Evolutionary conservation across 495 filamentous ascomycete genomes (phyloP).

Genomic region (Penicillium chermesinum): DNA sequence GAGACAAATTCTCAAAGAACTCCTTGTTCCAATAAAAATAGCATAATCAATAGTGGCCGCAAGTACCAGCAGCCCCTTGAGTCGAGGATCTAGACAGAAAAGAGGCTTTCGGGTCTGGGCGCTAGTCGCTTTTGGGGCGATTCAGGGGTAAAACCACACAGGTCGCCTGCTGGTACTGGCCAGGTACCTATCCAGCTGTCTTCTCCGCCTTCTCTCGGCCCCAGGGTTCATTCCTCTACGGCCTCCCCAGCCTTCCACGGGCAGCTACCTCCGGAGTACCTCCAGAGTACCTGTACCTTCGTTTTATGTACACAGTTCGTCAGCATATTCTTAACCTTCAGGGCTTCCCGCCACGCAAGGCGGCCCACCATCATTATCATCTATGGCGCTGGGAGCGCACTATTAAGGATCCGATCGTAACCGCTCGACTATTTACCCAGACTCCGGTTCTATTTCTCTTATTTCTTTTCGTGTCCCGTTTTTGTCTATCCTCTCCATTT

Average conservation of each 20-base stretch:
- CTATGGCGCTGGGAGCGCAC: background rate
- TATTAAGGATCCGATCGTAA: background rate
- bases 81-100: conserved; percentile 9
- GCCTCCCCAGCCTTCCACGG: too few relatives aligned
- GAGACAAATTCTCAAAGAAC: background rate
- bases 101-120: conserved; percentile 2
- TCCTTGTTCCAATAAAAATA: conserved; percentile 1
- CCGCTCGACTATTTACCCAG: background rate
- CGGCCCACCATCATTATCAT: background rate
- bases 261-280: background rate
- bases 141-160: conserved; percentile 15
- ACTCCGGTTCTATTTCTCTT: background rate
- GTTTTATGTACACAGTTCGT: too few relatives aligned
- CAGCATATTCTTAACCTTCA: too few relatives aligned
- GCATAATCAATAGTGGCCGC: conserved; percentile 19
- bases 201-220: background rate
- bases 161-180: background rate
- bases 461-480: background rate
- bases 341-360: background rate
- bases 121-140: background rate
- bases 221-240: too few relatives aligned
- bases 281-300: background rate
- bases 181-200: background rate
- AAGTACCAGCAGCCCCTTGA: conserved; percentile 20
- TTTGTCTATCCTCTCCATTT: background rate